Conservation (phyloP, 768 basidiomycete genomes). For the Paxillus rubicundulus region DNA sequence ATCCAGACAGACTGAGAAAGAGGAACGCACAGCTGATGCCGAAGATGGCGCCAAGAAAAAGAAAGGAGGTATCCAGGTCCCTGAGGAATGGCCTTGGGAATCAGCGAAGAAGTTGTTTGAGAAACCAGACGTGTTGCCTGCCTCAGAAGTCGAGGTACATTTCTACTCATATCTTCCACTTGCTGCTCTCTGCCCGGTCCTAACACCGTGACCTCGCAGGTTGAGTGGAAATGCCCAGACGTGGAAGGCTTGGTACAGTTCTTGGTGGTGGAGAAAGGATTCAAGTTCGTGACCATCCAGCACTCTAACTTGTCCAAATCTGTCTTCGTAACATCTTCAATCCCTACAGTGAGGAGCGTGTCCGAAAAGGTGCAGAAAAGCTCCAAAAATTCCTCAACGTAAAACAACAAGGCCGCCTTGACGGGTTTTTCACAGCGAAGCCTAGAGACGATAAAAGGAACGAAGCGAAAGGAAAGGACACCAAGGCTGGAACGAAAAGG, state of each 20-base stretch:
- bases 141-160: slow-evolving; percentile 79
- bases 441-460: slow-evolving; percentile 48
- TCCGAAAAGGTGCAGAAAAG: slow-evolving; percentile 93
- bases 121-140: slow-evolving; percentile 86
- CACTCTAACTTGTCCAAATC: background rate
- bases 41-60: slow-evolving; percentile 45
- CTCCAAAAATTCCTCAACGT: slow-evolving; percentile 79
- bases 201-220: slow-evolving; percentile 40
- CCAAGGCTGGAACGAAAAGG: slow-evolving; percentile 14
- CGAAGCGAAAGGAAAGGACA: slow-evolving; percentile 31
- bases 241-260: slow-evolving; percentile 92
- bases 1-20: slow-evolving; percentile 39
- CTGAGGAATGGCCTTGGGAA: slow-evolving; percentile 97
- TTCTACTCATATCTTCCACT: background rate
- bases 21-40: slow-evolving; percentile 40
- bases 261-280: slow-evolving; percentile 91
- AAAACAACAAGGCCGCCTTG: slow-evolving; percentile 95
- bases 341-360: slow-evolving; percentile 86
- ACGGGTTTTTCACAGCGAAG: slow-evolving; percentile 89
- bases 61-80: slow-evolving; percentile 75
- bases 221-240: slow-evolving; percentile 94
- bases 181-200: background rate
- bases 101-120: slow-evolving; percentile 89
- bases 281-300: slow-evolving; percentile 59
- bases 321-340: background rate